Base-by-base conservation (phyloP, 805 yeast species). In the Metschnikowia arizonensis region DNA sequence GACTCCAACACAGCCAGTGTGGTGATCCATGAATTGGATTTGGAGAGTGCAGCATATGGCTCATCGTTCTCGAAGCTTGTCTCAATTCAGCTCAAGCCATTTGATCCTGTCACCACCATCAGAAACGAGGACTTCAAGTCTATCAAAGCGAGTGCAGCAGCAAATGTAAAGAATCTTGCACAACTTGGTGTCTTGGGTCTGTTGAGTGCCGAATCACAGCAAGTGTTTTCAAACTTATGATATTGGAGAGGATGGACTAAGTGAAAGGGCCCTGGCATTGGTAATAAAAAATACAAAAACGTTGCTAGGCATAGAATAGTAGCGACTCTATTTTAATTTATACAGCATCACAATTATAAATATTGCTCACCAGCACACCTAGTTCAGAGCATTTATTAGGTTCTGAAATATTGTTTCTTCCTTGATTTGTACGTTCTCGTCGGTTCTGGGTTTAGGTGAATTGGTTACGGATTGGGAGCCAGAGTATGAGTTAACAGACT, bases 41-140 rank as follows among this genome's bases (percentile, higher is more conserved):
- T 76, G 21, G 96, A 89, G 50, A 76, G 83, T 40, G 61, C 74
- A 2, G 73, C 93, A 2, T 93, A 90, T 65, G 98, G 98, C 2
- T 83, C 97, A 0, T 80, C 83, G 42, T 93, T 79, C 64, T 86
- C 95, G 42, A 82, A 78, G 58, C 71, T 93, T 48, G 79, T 77
- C 1, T 77, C 85, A 2, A 81, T 89, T 39, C 73, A 78, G 28
- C 65, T 65, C 12, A 79, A 74, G 50, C 74, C 83, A 3, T 72
- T 78, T 52, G 97, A 93, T 64, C 96, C 97, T 1, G 61, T 81
- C 25, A 76, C 81, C 1, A 69, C 72, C 19, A 64, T 88, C 10
- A 60, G 57, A 43, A 68, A 66, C 49, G 61, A 65, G 32, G 72
- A 69, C 40, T 53, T 52, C 31, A 56, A 50, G 15, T 48, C 61